Percentiles rank a stretch among this genome's conserved stretches.
Evolutionary conservation across 441 rosid species (phyloP).

Genomic region (Theobroma grandiflorum): DNA sequence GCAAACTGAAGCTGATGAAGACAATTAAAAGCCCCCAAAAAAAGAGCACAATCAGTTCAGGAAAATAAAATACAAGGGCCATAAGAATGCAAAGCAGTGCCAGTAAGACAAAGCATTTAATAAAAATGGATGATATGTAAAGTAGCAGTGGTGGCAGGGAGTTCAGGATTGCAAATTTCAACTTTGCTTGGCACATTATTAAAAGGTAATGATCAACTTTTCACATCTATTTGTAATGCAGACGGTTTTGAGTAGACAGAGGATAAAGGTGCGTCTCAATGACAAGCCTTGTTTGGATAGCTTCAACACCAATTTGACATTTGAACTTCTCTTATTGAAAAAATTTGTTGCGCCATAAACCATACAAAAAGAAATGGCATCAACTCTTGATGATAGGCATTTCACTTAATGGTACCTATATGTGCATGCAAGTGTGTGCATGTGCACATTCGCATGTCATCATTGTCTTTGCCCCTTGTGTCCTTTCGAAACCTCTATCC

Average conservation of each 20-base stretch:
- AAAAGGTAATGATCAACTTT: background rate
- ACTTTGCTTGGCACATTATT: background rate
- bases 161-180: background rate
- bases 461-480: background rate
- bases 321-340: constrained; percentile 2
- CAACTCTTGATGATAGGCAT: background rate
- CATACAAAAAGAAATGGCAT: background rate
- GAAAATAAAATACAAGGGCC: background rate
- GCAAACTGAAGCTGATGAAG: constrained; percentile 56
- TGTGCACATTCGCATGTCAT: background rate
- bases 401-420: background rate
- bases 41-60: background rate
- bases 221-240: background rate
- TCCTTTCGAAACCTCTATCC: background rate
- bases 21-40: constrained; percentile 38
- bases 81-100: background rate
- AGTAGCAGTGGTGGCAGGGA: background rate
- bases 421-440: background rate
- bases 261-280: background rate
- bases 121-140: background rate
- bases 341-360: background rate
- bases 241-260: background rate
- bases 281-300: background rate
- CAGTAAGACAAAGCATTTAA: background rate
- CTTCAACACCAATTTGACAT: background rate